Evolutionary conservation across 345 rosid genomes (phyloP).

Genomic region (Leavenworthia alabamica): DNA sequence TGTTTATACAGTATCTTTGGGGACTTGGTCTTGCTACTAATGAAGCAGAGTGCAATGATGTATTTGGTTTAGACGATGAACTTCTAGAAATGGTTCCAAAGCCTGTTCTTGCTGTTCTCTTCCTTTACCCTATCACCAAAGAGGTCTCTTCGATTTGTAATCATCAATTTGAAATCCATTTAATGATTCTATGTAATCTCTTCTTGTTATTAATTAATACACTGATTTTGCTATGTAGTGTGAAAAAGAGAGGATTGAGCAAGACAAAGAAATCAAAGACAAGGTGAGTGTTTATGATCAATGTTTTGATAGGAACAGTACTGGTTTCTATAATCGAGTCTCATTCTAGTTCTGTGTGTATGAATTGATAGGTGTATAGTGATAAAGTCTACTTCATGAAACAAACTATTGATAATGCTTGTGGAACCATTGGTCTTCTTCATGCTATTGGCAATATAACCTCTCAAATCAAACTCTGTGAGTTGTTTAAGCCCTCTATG

Average conservation of each 20-base stretch:
- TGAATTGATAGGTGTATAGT: slow-evolving; percentile 42
- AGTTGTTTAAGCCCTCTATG: slow-evolving; percentile 21
- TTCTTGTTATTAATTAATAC: background rate
- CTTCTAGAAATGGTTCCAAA: slow-evolving; percentile 79
- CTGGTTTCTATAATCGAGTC: background rate
- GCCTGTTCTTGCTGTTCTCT: slow-evolving; percentile 83
- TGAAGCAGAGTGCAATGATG: slow-evolving; percentile 77
- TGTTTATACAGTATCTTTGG: slow-evolving; percentile 62
- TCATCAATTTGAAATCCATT: background rate
- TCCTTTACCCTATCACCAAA: slow-evolving; percentile 74
- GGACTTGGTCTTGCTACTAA: slow-evolving; percentile 61
- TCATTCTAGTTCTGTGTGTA: slow-evolving; percentile 1
- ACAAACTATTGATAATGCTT: slow-evolving; percentile 94
- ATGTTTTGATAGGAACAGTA: background rate
- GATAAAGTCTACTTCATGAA: slow-evolving; percentile 80
- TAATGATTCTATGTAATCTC: background rate
- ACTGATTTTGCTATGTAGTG: slow-evolving; percentile 31
- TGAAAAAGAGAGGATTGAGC: slow-evolving; percentile 66
- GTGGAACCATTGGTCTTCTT: slow-evolving; percentile 94
- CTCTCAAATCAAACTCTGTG: slow-evolving; percentile 65
- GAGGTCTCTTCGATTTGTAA: slow-evolving; percentile 44
- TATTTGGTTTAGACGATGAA: slow-evolving; percentile 78
- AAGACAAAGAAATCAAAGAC: slow-evolving; percentile 46
- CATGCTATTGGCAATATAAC: slow-evolving; percentile 83
- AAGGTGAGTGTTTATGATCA: slow-evolving; percentile 38